phyloP scores from a whole-genome alignment of 208 protist genomes.

The Kentomonas sorsogonicus region DNA sequence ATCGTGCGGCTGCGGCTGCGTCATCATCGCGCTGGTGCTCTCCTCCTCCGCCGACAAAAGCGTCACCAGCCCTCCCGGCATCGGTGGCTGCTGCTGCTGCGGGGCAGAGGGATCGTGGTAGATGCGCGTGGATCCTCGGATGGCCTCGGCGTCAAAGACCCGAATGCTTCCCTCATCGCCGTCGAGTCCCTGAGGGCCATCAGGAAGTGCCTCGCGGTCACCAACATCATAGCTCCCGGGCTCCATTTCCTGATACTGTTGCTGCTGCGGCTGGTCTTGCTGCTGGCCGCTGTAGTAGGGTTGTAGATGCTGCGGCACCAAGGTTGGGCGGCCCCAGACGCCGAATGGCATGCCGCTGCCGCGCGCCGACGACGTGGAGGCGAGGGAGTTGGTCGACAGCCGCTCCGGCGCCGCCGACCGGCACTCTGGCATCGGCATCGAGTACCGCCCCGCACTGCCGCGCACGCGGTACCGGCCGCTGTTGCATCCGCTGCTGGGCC shows the following conservation, averaged over 20 bases:
- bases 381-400: no score
- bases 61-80: not conserved
- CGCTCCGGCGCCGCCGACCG: not conserved
- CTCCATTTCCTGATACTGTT: not conserved
- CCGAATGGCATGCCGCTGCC: not conserved
- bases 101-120: not conserved
- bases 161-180: not conserved
- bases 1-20: not conserved
- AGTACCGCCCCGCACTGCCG: no score
- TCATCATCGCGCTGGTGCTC: not conserved
- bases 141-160: not conserved
- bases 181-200: not conserved
- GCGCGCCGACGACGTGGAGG: no score
- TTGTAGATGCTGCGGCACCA: not conserved
- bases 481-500: not conserved
- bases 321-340: not conserved
- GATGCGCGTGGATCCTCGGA: not conserved
- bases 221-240: not conserved
- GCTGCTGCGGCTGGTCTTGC: not conserved
- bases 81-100: not conserved
- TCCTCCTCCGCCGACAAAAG: slow-evolving; percentile 1
- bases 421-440: no score
- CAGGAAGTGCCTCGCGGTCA: not conserved
- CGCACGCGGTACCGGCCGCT: slow-evolving; percentile 1
- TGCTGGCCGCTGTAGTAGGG: not conserved